Conservation (phyloP, 2,329 filamentous ascomycete species). For the Botrytis tulipae region DNA sequence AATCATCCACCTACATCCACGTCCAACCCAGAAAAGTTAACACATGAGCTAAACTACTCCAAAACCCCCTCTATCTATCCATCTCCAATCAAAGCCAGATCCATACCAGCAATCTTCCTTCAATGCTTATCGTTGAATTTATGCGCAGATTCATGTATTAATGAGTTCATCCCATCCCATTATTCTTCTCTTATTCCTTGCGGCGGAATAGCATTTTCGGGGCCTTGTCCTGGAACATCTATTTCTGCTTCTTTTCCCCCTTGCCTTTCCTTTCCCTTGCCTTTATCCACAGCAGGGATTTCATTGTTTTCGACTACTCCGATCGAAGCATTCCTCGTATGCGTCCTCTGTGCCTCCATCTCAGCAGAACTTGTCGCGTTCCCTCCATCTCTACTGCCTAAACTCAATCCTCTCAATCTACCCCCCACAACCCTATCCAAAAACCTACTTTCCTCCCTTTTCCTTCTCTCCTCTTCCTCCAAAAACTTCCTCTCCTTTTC, state of each 20-base stretch:
- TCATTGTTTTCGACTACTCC: neutral
- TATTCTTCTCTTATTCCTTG: neutral
- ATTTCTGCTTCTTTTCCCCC: neutral
- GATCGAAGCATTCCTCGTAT: neutral
- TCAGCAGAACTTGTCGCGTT: neutral
- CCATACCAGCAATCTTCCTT: neutral
- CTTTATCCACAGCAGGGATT: neutral
- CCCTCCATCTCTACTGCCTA: neutral
- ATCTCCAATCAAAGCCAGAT: neutral
- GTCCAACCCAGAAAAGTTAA: neutral
- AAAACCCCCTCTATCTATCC: neutral
- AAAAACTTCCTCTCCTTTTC: neutral
- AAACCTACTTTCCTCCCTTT: neutral
- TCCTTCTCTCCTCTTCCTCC: neutral
- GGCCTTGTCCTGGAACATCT: neutral
- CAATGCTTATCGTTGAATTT: neutral
- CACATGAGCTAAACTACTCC: no score
- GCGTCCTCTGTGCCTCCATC: no score
- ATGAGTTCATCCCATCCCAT: neutral
- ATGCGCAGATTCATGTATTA: neutral
- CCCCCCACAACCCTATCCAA: constrained; percentile 9
- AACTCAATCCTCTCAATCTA: neutral
- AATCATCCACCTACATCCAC: neutral
- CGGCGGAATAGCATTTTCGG: neutral
- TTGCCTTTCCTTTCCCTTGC: neutral